Percentiles rank a stretch among this genome's conserved stretches.
Conservation (phyloP, 2,329 filamentous ascomycete genomes). For the Fusarium xylarioides region DNA sequence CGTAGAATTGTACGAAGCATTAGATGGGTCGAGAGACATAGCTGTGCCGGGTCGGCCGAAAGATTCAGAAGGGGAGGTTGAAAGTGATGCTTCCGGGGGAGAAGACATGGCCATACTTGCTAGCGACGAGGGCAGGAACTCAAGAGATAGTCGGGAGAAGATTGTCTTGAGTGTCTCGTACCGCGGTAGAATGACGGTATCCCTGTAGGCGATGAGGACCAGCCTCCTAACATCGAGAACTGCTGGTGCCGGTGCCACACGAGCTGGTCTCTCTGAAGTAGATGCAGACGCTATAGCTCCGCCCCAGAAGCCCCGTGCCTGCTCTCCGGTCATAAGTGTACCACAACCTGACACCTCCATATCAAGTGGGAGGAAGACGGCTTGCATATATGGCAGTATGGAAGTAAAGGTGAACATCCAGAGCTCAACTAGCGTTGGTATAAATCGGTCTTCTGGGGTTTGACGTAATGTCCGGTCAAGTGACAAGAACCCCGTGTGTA, state of each 20-base stretch:
- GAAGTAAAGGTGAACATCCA: constrained; percentile 94
- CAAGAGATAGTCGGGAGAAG: constrained; percentile 88
- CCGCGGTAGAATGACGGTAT: constrained; percentile 86
- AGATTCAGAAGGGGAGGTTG: constrained; percentile 61
- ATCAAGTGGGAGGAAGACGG: constrained; percentile 92
- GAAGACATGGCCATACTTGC: constrained; percentile 62
- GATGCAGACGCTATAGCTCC: constrained; percentile 62
- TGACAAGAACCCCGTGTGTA: constrained; percentile 83
- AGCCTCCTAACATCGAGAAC: constrained; percentile 88
- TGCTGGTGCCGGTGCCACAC: constrained; percentile 58
- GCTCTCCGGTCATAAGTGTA: constrained; percentile 76
- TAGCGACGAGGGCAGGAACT: constrained; percentile 70
- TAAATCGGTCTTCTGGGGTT: constrained; percentile 85
- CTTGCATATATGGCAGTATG: constrained; percentile 92
- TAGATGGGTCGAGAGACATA: constrained; percentile 75
- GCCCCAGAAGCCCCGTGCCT: constrained; percentile 92
- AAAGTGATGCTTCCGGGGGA: constrained; percentile 61
- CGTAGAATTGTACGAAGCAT: constrained; percentile 83
- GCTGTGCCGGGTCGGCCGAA: constrained; percentile 74
- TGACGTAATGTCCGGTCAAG: constrained; percentile 84
- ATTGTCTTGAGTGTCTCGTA: constrained; percentile 90
- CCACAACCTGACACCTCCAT: constrained; percentile 91
- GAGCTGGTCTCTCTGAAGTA: constrained; percentile 45
- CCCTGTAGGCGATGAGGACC: constrained; percentile 86
- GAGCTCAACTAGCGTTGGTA: constrained; percentile 88